Conservation (phyloP, 768 basidiomycete species). For the Trametes sanguinea region DNA sequence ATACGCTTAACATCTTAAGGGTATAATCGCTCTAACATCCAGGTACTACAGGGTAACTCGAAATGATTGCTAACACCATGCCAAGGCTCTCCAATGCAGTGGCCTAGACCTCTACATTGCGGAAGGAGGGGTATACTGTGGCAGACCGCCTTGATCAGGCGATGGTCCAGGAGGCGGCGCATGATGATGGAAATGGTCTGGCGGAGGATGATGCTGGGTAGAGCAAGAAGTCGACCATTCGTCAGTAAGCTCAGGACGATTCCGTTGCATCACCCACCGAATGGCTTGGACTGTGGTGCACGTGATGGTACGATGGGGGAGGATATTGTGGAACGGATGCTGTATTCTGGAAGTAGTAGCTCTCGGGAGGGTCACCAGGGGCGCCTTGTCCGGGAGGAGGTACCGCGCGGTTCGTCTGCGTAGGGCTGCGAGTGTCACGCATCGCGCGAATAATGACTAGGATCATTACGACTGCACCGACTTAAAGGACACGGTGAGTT, state of each 20-base stretch:
- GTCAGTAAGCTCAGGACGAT: not conserved
- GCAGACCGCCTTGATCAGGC: not conserved
- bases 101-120: too few species aligned
- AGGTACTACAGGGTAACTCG: too few species aligned
- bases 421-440: conserved; percentile 4
- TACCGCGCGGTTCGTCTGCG: not conserved
- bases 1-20: too few species aligned
- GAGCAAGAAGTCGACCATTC: not conserved
- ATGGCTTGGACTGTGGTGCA: conserved; percentile 7
- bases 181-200: conserved; percentile 4
- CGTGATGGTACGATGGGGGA: conserved; percentile 4
- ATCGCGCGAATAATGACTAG: not conserved
- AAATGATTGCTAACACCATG: too few species aligned
- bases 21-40: too few species aligned
- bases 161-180: conserved; percentile 13
- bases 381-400: conserved; percentile 6
- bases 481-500: not conserved
- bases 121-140: conserved; percentile 15
- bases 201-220: conserved; percentile 2
- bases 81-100: too few species aligned
- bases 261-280: conserved; percentile 8
- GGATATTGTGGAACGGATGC: conserved; percentile 23
- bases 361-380: conserved; percentile 9
- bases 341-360: conserved; percentile 3
- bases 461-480: not conserved